Percentiles rank a stretch among this genome's conserved stretches.
Evolutionary conservation across 768 basidiomycete genomes (phyloP).

Genomic region (Lanmaoa rubissima): DNA sequence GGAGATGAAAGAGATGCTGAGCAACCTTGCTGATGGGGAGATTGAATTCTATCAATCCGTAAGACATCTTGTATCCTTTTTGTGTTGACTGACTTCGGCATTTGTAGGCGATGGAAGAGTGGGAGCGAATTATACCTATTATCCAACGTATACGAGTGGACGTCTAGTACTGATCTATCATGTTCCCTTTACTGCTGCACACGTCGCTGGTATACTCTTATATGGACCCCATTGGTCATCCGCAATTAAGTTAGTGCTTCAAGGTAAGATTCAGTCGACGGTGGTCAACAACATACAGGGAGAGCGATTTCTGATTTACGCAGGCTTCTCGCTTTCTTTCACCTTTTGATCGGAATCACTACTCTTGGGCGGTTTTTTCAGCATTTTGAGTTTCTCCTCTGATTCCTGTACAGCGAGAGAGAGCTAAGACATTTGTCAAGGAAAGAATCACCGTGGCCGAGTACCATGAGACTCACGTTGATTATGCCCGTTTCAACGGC

Average conservation of each 20-base stretch:
- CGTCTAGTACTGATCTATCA: constrained; percentile 47
- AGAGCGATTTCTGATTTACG: background rate
- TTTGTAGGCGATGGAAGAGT: constrained; percentile 88
- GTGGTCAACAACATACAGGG: background rate
- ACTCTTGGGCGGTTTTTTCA: constrained; percentile 3
- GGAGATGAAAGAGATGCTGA: constrained; percentile 97
- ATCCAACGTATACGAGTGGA: constrained; percentile 94
- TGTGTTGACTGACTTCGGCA: constrained; percentile 5
- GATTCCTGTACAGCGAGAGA: constrained; percentile 82
- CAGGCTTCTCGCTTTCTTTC: constrained; percentile 11
- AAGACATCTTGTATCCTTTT: constrained; percentile 19
- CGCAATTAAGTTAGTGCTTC: constrained; percentile 4
- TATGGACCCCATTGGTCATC: constrained; percentile 8
- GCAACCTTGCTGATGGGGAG: constrained; percentile 87
- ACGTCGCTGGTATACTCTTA: constrained; percentile 5
- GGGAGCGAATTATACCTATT: constrained; percentile 92
- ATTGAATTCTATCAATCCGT: constrained; percentile 92
- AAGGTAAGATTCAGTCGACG: background rate
- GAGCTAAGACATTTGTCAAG: constrained; percentile 42
- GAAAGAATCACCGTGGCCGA: background rate
- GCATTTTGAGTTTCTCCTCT: constrained; percentile 53
- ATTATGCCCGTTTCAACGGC: constrained; percentile 84
- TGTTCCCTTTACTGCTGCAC: constrained; percentile 17
- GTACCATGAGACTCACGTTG: constrained; percentile 47
- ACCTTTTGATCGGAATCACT: constrained; percentile 6